Conservation (phyloP, 306 rosid species). For the Chamaecrista fasciculata region DNA sequence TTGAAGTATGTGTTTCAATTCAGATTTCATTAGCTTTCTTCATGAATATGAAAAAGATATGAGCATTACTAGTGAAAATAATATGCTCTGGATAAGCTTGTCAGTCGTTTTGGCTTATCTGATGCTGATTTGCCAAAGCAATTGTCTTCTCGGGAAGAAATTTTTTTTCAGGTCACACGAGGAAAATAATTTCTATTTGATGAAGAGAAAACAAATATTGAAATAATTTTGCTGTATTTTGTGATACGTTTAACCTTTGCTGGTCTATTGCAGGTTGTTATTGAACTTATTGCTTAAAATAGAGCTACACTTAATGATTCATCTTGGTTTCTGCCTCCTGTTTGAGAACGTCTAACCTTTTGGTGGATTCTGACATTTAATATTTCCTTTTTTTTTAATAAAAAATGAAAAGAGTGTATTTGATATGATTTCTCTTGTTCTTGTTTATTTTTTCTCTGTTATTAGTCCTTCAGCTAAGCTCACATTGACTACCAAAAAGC, state of each 20-base stretch:
- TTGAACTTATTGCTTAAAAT: constrained; percentile 8
- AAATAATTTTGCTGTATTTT: constrained; percentile 9
- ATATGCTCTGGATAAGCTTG: constrained; percentile 6
- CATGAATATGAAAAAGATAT: constrained; percentile 3
- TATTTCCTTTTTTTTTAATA: neutral
- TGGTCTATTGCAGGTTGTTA: constrained; percentile 24
- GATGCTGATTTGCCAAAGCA: constrained; percentile 22
- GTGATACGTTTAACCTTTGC: constrained; percentile 7
- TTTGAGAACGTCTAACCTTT: constrained; percentile 11
- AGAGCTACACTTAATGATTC: neutral
- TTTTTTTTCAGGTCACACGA: constrained; percentile 12
- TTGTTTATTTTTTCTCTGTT: neutral
- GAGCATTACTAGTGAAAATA: constrained; percentile 18
- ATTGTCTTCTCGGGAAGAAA: constrained; percentile 9
- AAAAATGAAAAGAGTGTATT: constrained; percentile 9
- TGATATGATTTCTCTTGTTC: constrained; percentile 7
- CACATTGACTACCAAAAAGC: neutral
- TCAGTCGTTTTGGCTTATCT: constrained; percentile 15
- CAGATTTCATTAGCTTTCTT: constrained; percentile 17
- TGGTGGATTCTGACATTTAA: neutral
- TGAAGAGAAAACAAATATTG: constrained; percentile 10
- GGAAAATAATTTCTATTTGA: constrained; percentile 10
- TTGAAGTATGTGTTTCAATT: neutral
- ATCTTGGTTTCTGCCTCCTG: constrained; percentile 21
- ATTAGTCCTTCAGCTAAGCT: constrained; percentile 25